phyloP scores from a whole-genome alignment of 1,284 basidiomycete species.

The Ustilago lituana region DNA sequence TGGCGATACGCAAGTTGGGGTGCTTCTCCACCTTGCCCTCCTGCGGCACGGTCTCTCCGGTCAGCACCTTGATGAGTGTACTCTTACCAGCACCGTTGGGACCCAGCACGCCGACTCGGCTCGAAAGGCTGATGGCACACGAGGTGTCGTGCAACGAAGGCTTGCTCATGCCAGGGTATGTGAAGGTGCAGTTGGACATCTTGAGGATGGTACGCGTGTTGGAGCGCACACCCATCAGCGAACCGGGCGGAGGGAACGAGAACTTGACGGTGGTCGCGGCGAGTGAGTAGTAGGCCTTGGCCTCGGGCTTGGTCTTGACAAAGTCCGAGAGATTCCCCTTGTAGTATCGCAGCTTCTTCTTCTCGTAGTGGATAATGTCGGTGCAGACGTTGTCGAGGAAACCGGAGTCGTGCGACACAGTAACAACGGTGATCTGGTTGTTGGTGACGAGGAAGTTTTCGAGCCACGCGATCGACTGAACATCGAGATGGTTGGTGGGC shows the following conservation, averaged over 20 bases:
- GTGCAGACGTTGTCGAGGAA: conserved; percentile 97
- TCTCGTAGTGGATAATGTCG: conserved; percentile 97
- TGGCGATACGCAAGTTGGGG: conserved; percentile 92
- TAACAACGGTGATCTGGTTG: conserved; percentile 78
- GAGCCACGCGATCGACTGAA: conserved; percentile 89
- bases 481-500: conserved; percentile 83
- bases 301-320: conserved; percentile 89
- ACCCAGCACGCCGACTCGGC: conserved; percentile 68
- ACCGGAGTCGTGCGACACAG: conserved; percentile 96
- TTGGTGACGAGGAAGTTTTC: conserved; percentile 77
- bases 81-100: conserved; percentile 71
- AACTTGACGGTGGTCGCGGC: conserved; percentile 95
- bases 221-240: conserved; percentile 95
- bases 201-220: conserved; percentile 96
- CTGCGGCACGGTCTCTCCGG: conserved; percentile 92
- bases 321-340: conserved; percentile 92
- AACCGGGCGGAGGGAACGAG: conserved; percentile 93
- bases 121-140: conserved; percentile 86
- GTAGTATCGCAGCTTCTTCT: conserved; percentile 96
- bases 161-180: conserved; percentile 84
- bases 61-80: conserved; percentile 95
- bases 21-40: conserved; percentile 95
- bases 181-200: conserved; percentile 89
- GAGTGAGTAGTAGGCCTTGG: conserved; percentile 96
- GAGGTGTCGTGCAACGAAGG: conserved; percentile 89